phyloP scores from a whole-genome alignment of 345 rosid genomes.

The Luvunga scandens region DNA sequence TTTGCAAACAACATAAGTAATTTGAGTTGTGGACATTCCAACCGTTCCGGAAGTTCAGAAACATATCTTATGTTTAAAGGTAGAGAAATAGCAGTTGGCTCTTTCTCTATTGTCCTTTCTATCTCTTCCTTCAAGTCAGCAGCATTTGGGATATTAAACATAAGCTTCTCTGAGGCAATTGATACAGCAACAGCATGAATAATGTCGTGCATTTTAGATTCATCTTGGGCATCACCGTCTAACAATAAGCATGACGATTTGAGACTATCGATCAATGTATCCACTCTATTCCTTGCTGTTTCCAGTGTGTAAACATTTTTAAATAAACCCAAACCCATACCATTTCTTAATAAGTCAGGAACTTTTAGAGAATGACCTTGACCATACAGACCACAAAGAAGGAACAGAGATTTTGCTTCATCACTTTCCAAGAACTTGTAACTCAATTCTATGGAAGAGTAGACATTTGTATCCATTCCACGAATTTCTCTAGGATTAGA shows the following conservation, averaged over 20 bases:
- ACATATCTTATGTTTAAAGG: background rate
- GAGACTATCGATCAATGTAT: slow-evolving; percentile 8
- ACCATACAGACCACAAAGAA: background rate
- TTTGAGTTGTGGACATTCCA: slow-evolving; percentile 13
- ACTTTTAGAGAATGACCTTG: accelerated
- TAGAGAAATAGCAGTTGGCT: background rate
- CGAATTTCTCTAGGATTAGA: background rate
- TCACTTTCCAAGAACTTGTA: background rate
- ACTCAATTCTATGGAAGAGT: background rate
- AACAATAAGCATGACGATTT: slow-evolving; percentile 14
- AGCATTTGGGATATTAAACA: background rate
- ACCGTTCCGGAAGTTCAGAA: background rate
- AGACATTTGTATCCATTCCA: background rate
- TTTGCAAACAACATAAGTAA: too few species aligned
- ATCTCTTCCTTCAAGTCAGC: background rate
- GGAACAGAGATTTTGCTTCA: background rate
- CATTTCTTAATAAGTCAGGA: background rate
- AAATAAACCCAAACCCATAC: slow-evolving; percentile 19
- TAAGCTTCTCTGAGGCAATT: background rate
- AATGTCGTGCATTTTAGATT: background rate
- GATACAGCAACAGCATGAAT: slow-evolving; percentile 5
- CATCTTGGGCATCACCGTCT: background rate
- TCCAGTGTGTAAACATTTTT: background rate
- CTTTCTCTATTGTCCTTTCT: background rate
- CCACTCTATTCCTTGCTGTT: background rate